phyloP scores from a whole-genome alignment of 306 rosid species.

The Trifolium fragiferum region DNA sequence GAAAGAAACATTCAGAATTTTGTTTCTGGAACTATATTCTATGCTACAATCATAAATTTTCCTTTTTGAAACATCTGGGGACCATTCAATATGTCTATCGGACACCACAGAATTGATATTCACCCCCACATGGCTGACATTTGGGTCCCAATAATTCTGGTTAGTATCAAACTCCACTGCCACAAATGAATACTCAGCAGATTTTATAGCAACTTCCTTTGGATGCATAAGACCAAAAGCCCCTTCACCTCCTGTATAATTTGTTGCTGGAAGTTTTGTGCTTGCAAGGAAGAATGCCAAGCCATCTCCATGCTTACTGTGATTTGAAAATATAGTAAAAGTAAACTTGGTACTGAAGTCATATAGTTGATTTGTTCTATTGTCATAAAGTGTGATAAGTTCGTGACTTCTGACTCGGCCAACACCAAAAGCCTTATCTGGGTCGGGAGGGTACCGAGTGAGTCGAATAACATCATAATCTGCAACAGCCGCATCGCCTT shows the following conservation, averaged over 20 bases:
- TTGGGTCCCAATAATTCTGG: constrained; percentile 21
- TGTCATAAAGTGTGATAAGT: not conserved
- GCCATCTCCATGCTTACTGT: constrained; percentile 8
- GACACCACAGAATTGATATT: constrained; percentile 38
- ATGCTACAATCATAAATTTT: constrained; percentile 20
- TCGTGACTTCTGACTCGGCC: constrained; percentile 9
- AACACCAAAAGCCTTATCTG: not conserved
- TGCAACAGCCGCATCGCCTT: not conserved
- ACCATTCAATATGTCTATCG: not conserved
- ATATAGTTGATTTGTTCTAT: not conserved
- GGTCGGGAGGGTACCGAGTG: not conserved
- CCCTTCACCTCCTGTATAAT: not conserved
- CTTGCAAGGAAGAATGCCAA: constrained; percentile 26
- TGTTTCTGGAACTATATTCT: constrained; percentile 5
- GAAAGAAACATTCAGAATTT: not conserved
- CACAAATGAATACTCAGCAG: constrained; percentile 41
- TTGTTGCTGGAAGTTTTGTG: not conserved
- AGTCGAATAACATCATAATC: not conserved
- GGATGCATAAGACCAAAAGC: constrained; percentile 1
- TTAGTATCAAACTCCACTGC: constrained; percentile 56
- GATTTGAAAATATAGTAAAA: constrained; percentile 15
- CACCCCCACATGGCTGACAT: constrained; percentile 29
- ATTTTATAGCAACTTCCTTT: not conserved
- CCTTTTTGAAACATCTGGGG: not conserved
- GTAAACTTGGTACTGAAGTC: constrained; percentile 9